Evolutionary conservation across 305 asterid species (phyloP).

Genomic region (Fraxinus xanthoxyloides): DNA sequence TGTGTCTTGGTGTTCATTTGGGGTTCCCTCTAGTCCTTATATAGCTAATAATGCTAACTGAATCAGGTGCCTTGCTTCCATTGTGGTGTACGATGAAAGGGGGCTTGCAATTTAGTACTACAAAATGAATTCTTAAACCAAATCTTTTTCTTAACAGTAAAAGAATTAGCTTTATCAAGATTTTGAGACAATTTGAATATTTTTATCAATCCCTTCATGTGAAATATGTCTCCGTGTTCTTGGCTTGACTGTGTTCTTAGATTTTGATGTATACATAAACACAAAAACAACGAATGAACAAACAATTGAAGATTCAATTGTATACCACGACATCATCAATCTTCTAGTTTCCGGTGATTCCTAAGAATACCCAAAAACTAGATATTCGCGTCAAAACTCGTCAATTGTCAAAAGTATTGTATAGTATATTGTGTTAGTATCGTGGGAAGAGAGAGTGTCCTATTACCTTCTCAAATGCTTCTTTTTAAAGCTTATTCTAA

Average conservation of each 20-base stretch:
- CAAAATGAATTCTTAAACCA: neutral
- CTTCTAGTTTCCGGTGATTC: no score
- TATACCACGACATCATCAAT: no score
- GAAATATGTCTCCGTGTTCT: neutral
- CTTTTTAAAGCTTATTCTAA: no score
- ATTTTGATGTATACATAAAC: neutral
- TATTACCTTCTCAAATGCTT: no score
- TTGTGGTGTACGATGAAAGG: conserved; percentile 29
- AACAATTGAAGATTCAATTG: no score
- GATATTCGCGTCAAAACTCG: neutral
- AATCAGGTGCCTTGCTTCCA: conserved; percentile 66
- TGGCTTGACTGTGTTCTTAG: neutral
- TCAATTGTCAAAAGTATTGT: neutral
- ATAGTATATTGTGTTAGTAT: no score
- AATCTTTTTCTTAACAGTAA: conserved; percentile 15
- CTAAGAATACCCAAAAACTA: neutral
- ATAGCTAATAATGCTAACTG: conserved; percentile 48
- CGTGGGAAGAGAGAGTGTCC: no score
- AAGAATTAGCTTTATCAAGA: neutral
- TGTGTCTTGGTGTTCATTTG: conserved; percentile 15
- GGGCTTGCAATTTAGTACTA: conserved; percentile 44
- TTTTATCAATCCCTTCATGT: neutral
- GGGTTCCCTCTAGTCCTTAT: conserved; percentile 16
- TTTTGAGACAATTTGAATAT: neutral
- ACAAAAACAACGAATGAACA: no score